Conservation (phyloP, 306 rosid genomes). For the Fagus sylvatica region DNA sequence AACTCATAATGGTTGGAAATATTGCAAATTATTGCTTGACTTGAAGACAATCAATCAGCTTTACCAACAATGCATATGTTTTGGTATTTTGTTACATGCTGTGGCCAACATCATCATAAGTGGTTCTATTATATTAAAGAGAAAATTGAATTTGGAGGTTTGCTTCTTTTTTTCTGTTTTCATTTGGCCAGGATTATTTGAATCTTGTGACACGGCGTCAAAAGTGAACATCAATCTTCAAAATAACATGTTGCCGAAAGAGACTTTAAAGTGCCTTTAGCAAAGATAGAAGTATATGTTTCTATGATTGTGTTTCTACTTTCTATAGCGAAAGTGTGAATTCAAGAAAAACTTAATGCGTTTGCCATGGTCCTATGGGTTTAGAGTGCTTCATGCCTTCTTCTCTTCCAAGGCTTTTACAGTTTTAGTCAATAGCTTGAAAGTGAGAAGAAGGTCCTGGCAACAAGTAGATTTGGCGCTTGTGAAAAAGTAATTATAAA, state of each 20-base stretch:
- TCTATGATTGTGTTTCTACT: slow-evolving; percentile 1
- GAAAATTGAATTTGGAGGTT: background rate
- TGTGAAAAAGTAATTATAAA: background rate
- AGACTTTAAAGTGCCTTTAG: slow-evolving; percentile 32
- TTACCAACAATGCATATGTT: too few species aligned
- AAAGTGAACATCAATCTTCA: slow-evolving; percentile 1
- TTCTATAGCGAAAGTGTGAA: background rate
- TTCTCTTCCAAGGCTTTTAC: background rate
- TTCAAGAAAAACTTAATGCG: background rate
- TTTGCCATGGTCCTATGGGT: background rate
- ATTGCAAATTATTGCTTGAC: too few species aligned
- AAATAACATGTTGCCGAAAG: slow-evolving; percentile 40
- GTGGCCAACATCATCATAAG: background rate
- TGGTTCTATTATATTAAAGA: background rate
- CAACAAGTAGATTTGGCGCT: background rate
- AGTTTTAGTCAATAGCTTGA: too few species aligned
- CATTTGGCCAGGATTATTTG: background rate
- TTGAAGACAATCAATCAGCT: too few species aligned
- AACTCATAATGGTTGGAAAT: background rate
- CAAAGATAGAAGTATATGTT: slow-evolving; percentile 14
- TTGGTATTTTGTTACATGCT: background rate
- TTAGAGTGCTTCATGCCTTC: background rate
- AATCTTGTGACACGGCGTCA: slow-evolving; percentile 7
- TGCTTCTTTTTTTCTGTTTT: background rate
- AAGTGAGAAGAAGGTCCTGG: too few species aligned